These are phyloP conservation scores for Leishmania major DNA, from an alignment of 208 protist genomes.

Conservation along the genomic window DNA sequence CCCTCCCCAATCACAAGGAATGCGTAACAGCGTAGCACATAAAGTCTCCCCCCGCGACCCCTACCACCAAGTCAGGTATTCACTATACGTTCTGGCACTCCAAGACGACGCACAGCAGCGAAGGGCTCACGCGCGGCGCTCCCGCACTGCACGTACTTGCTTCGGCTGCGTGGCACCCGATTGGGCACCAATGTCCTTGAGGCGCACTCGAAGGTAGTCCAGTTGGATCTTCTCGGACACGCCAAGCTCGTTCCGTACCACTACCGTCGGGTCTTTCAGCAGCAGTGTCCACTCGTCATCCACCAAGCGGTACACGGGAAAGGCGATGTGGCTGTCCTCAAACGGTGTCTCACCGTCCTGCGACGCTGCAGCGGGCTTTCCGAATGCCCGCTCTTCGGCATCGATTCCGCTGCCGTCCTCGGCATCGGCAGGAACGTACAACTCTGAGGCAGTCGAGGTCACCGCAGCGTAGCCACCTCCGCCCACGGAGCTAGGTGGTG, in stretches of 20 bases:
- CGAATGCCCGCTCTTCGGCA: neutral
- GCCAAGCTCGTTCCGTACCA: constrained; percentile 66
- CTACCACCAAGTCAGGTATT: neutral
- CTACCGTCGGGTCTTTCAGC: constrained; percentile 74
- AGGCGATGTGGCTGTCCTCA: constrained; percentile 45
- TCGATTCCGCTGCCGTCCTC: neutral
- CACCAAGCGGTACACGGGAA: constrained; percentile 73
- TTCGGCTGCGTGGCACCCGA: constrained; percentile 11
- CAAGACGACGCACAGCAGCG: neutral
- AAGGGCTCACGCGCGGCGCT: constrained; percentile 5
- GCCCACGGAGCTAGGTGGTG: constrained; percentile 27
- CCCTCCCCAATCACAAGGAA: neutral
- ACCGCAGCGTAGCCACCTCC: constrained; percentile 13
- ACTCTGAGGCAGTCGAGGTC: neutral
- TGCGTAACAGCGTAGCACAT: neutral
- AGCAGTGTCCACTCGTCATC: constrained; percentile 87
- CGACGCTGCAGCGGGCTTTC: neutral
- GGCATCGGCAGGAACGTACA: constrained; percentile 15
- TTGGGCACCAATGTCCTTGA: constrained; percentile 30
- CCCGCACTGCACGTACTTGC: neutral
- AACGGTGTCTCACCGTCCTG: neutral
- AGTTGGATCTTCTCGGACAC: constrained; percentile 62
- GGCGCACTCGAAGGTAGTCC: constrained; percentile 75
- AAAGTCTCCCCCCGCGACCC: neutral
- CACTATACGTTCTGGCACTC: neutral